Base-by-base conservation (phyloP, 306 rosid species). In the Aeschynomene evenia region DNA sequence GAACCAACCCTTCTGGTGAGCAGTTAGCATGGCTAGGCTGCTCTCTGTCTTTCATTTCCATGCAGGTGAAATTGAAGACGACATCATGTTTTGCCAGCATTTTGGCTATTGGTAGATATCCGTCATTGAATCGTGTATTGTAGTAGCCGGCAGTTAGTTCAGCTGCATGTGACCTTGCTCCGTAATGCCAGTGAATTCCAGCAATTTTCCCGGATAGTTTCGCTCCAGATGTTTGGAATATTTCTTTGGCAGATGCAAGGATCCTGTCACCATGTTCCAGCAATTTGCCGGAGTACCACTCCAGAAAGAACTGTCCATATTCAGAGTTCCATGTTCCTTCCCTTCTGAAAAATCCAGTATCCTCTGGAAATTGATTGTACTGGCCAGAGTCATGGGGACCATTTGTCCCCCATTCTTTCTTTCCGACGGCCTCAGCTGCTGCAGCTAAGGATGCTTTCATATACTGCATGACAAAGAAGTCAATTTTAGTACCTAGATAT, bases 91-190 rank as follows among this genome's bases (percentile, higher is more conserved):
- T 88, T 53, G 82, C 85, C 31, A 95, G 77, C 89, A 87, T 89
- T 54, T 14, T 79, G 6, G 99, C 93, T 11, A 86, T 78, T 11
- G 91, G 89, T 15, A 73, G 48, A 77, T 91, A 95, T 46, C 97
- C 97, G 10, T 95, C 84, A 20, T 65, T 78, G 21, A 63, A 54
- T 61, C 99, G 78, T 3, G 97, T 89, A 72, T 95, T 95, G 52
- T 91, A 85, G 85, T 91, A 95, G 26, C 99, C 99, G 2, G 97
- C 92, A 0, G 96, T 95, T 72, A 95, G 77, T 75, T 95, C 99
- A 6, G 99, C 90, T 7, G 99, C 97, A 7, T 95, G 99, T 0
- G 99, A 89, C 63, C 92, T 83, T 37, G 80, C 29, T 50, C 6
- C 73, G 68, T 81, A 77, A 45, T 81, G 82, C 85, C 85, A 81